These are phyloP conservation scores for Plenodomus biglobosus DNA, from an alignment of 2,329 filamentous ascomycete species.

Conservation along the genomic window DNA sequence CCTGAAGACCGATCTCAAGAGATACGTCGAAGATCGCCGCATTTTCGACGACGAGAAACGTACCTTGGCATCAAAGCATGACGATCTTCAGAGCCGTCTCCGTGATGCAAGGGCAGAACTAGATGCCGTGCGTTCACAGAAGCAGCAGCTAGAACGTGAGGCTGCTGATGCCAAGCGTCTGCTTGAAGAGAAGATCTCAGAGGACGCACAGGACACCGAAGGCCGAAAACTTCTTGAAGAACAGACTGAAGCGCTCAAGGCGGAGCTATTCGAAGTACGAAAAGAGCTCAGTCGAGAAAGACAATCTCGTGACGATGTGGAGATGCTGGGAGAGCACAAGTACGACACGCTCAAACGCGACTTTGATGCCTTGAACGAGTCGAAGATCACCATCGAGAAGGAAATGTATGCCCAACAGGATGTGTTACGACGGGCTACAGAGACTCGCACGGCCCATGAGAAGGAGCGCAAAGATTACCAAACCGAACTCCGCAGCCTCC, in stretches of 20 bases:
- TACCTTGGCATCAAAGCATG: constrained; percentile 71
- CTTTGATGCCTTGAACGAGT: constrained; percentile 82
- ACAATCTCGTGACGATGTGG: constrained; percentile 91
- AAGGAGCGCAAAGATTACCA: constrained; percentile 88
- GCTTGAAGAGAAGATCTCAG: constrained; percentile 83
- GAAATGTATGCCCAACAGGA: constrained; percentile 97
- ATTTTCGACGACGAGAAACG: constrained; percentile 78
- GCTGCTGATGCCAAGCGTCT: constrained; percentile 83
- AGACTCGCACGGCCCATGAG: constrained; percentile 77
- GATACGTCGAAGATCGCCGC: constrained; percentile 77
- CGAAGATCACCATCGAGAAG: constrained; percentile 97
- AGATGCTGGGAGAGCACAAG: constrained; percentile 87
- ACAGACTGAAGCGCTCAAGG: constrained; percentile 85
- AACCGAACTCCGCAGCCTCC: constrained; percentile 76
- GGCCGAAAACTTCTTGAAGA: constrained; percentile 80
- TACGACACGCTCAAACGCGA: constrained; percentile 80
- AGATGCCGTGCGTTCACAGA: constrained; percentile 81
- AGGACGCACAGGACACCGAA: constrained; percentile 80
- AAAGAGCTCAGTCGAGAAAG: constrained; percentile 87
- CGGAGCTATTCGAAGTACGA: constrained; percentile 80
- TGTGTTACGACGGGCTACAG: constrained; percentile 79
- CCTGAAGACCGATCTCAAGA: constrained; percentile 80
- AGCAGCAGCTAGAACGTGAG: constrained; percentile 82
- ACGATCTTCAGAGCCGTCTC: constrained; percentile 72
- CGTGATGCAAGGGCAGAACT: constrained; percentile 86